These are phyloP conservation scores for Boletus pseudo-olivaceus DNA, from an alignment of 768 basidiomycete species.

Conservation along the genomic window DNA sequence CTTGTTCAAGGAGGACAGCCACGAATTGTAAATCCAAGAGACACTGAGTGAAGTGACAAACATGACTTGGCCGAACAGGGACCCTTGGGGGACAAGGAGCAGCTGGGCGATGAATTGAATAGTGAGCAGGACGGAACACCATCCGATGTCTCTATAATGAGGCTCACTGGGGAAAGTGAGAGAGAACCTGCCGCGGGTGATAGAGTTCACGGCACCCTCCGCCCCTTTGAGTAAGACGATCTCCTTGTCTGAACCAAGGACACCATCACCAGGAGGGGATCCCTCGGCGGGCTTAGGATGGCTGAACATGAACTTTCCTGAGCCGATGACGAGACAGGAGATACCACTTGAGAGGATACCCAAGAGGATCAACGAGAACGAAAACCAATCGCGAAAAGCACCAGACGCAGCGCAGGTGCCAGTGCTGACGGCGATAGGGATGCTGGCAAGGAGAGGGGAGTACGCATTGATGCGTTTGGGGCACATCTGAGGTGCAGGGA, in stretches of 20 bases:
- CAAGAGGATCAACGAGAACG: conserved; percentile 31
- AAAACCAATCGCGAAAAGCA: conserved; percentile 26
- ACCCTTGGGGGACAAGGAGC: conserved; percentile 28
- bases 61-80: conserved; percentile 33
- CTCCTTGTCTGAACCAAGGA: conserved; percentile 20
- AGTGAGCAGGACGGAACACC: conserved; percentile 27
- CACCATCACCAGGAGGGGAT: conserved; percentile 27
- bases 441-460: conserved; percentile 22
- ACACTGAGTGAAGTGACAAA: conserved; percentile 31
- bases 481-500: background rate
- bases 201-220: conserved; percentile 29
- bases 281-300: conserved; percentile 22
- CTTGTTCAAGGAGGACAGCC: conserved; percentile 33
- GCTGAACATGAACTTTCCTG: conserved; percentile 24
- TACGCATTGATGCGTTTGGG: conserved; percentile 3
- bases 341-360: conserved; percentile 31
- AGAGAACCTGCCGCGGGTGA: conserved; percentile 29
- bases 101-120: conserved; percentile 34
- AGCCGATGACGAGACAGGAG: conserved; percentile 31
- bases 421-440: conserved; percentile 31
- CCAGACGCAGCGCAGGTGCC: conserved; percentile 27
- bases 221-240: conserved; percentile 27
- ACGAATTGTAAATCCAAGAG: conserved; percentile 34
- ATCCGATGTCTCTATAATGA: conserved; percentile 11
- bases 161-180: conserved; percentile 19